Conservation (phyloP, 345 rosid genomes). For the Rhodamnia rubescens region DNA sequence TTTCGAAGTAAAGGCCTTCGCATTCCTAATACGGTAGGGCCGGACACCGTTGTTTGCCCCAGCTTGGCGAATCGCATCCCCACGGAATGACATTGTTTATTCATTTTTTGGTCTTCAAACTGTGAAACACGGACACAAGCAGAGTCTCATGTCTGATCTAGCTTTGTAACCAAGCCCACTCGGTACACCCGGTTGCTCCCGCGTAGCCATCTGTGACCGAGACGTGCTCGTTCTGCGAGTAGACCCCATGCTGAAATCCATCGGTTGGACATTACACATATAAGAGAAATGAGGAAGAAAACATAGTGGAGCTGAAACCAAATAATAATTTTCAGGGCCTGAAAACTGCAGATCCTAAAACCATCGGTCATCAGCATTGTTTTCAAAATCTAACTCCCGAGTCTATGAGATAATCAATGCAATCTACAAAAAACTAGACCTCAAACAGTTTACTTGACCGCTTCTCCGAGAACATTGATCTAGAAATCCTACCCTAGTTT, state of each 20-base stretch:
- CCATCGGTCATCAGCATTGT: background rate
- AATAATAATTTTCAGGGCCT: background rate
- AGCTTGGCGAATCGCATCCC: too few species aligned
- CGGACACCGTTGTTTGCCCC: too few species aligned
- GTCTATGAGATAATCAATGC: background rate
- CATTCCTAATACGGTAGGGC: too few species aligned
- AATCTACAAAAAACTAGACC: background rate
- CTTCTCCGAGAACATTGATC: too few species aligned
- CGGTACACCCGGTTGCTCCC: background rate
- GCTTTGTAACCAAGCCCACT: background rate
- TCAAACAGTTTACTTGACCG: too few species aligned
- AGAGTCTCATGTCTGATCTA: background rate
- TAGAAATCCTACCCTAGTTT: too few species aligned
- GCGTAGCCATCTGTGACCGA: background rate
- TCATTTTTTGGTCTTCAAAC: background rate
- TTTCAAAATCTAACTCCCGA: background rate
- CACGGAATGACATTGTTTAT: background rate
- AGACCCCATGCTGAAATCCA: background rate
- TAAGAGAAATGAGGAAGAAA: background rate
- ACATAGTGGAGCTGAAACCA: background rate
- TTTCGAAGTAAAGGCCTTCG: too few species aligned
- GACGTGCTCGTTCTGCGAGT: background rate
- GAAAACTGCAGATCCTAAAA: background rate
- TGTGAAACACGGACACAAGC: background rate
- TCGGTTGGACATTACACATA: background rate